These are phyloP conservation scores for Physcomitrium patens DNA, from an alignment of 225 moss, liverwort and hornwort genomes.

Conservation along the genomic window DNA sequence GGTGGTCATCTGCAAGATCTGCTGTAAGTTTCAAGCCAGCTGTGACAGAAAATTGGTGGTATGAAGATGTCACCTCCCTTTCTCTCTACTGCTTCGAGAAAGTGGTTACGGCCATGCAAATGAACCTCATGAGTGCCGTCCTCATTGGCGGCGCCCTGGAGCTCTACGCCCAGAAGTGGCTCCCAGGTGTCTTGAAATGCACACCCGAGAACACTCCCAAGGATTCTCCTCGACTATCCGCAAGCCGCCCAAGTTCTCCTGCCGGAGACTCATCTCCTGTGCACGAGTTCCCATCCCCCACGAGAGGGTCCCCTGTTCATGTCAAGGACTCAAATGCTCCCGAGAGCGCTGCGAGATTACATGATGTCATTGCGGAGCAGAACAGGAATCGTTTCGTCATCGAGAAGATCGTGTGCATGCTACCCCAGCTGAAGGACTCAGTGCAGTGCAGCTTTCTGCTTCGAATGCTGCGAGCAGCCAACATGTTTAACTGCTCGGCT, in stretches of 20 bases:
- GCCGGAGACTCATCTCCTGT: slow-evolving; percentile 12
- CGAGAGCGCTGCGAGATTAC: slow-evolving; percentile 16
- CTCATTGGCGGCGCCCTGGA: slow-evolving; percentile 68
- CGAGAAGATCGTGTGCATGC: slow-evolving; percentile 60
- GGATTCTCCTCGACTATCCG: slow-evolving; percentile 18
- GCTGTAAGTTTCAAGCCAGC: not conserved
- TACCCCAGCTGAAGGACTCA: slow-evolving; percentile 64
- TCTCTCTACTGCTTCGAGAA: slow-evolving; percentile 62
- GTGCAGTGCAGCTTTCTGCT: slow-evolving; percentile 73
- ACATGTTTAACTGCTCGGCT: slow-evolving; percentile 55
- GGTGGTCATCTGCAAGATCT: slow-evolving; percentile 32
- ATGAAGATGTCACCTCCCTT: slow-evolving; percentile 64
- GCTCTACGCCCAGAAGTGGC: slow-evolving; percentile 68
- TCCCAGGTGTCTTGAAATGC: slow-evolving; percentile 61
- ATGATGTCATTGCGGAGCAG: slow-evolving; percentile 45
- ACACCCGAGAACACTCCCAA: slow-evolving; percentile 10
- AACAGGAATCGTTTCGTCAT: slow-evolving; percentile 51
- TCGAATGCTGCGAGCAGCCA: slow-evolving; percentile 64
- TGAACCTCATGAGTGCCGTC: slow-evolving; percentile 60
- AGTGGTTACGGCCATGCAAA: slow-evolving; percentile 65
- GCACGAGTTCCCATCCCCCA: slow-evolving; percentile 15
- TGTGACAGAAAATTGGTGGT: slow-evolving; percentile 73
- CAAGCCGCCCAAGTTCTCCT: slow-evolving; percentile 30
- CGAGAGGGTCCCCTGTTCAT: too few species aligned
- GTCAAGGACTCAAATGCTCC: not conserved